A percentile compares a stretch with the other conserved stretches of the same genome.
These are phyloP conservation scores for Acorus gramineus DNA, from an alignment of 106 monocot genomes.

Conservation along the genomic window DNA sequence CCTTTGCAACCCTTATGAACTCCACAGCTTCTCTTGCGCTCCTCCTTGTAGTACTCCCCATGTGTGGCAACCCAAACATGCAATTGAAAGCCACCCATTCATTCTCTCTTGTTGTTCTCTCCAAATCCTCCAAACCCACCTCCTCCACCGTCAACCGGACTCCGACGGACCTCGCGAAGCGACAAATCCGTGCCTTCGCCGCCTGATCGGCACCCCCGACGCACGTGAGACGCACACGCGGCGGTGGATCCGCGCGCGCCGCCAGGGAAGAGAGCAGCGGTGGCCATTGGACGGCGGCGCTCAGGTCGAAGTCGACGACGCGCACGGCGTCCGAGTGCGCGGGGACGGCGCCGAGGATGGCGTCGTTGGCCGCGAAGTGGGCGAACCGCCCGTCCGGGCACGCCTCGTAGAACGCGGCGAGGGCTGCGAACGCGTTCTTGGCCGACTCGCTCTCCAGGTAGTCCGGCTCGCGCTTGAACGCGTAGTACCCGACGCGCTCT, in stretches of 20 bases:
- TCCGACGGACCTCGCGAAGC: conserved; percentile 2
- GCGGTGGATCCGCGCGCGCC: neutral
- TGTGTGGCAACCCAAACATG: conserved; percentile 16
- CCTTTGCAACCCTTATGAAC: conserved; percentile 7
- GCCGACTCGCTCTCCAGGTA: conserved; percentile 5
- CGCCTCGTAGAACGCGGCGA: conserved; percentile 11
- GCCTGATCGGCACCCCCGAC: neutral
- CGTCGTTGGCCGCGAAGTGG: conserved; percentile 9
- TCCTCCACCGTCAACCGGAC: conserved; percentile 2
- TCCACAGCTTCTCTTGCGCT: neutral
- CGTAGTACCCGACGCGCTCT: conserved; percentile 9
- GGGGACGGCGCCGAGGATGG: conserved; percentile 9
- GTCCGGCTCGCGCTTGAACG: neutral
- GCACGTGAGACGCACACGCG: conserved; percentile 2
- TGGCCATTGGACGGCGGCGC: conserved; percentile 10
- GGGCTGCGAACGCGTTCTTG: conserved; percentile 6
- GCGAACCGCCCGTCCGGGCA: conserved; percentile 17
- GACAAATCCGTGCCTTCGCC: neutral
- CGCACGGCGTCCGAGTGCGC: neutral
- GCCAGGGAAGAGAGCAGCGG: conserved; percentile 7
- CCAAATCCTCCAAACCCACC: conserved; percentile 13
- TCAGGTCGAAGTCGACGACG: conserved; percentile 10
- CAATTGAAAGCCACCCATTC: conserved; percentile 19
- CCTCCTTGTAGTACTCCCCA: conserved; percentile 4
- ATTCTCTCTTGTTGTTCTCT: neutral